Conservation (phyloP, 2,329 filamentous ascomycete genomes). For the Aspergillus sclerotialis region DNA sequence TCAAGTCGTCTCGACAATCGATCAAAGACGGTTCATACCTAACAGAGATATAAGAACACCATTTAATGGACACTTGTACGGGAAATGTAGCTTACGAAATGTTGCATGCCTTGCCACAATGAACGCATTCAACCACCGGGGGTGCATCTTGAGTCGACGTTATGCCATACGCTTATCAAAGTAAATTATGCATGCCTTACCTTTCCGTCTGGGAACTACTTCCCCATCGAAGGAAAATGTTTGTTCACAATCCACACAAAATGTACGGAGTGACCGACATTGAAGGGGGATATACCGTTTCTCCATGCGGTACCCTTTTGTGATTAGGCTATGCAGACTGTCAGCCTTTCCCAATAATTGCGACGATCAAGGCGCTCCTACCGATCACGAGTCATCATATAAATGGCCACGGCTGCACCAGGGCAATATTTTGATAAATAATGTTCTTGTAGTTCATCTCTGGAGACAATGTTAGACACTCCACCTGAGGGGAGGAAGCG, state of each 20-base stretch:
- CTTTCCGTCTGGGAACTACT: conserved; percentile 9
- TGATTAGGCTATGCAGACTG: conserved; percentile 18
- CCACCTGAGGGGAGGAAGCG: too few species aligned
- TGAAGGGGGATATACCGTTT: conserved; percentile 19
- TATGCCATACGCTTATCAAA: too few species aligned
- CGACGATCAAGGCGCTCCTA: conserved; percentile 4
- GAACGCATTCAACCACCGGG: conserved; percentile 11
- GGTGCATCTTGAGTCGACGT: conserved; percentile 6
- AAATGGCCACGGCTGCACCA: conserved; percentile 20
- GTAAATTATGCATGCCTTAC: too few species aligned
- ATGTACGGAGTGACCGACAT: conserved; percentile 19
- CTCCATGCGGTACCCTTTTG: conserved; percentile 25
- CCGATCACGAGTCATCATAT: conserved; percentile 26
- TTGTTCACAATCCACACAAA: conserved; percentile 19
- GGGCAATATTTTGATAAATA: conserved; percentile 23
- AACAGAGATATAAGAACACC: neutral
- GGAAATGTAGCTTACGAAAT: conserved; percentile 11
- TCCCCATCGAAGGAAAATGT: conserved; percentile 16
- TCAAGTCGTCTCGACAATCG: conserved; percentile 14
- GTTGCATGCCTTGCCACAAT: conserved; percentile 16
- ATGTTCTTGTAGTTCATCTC: conserved; percentile 20
- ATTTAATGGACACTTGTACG: too few species aligned
- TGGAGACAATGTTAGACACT: conserved; percentile 6
- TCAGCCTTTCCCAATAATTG: neutral
- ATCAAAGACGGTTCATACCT: conserved; percentile 17